These are phyloP conservation scores for Pseudohyphozyma bogoriensis DNA, from an alignment of 768 basidiomycete genomes.

Conservation along the genomic window DNA sequence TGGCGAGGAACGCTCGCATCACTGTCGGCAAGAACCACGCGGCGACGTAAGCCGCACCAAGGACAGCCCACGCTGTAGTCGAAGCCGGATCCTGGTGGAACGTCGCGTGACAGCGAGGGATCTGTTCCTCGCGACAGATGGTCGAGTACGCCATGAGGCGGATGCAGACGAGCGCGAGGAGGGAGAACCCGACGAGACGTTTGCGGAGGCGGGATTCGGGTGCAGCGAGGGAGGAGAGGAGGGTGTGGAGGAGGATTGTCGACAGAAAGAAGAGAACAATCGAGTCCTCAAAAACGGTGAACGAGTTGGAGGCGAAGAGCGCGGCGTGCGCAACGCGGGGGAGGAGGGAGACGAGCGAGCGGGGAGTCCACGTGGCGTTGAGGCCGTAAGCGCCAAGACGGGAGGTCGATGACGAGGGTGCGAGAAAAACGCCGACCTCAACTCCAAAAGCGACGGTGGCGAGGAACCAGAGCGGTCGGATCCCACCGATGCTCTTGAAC, in stretches of 20 bases:
- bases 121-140: constrained; percentile 89
- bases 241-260: constrained; percentile 48
- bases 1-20: constrained; percentile 50
- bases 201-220: constrained; percentile 58
- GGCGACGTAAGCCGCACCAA: constrained; percentile 51
- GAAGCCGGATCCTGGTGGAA: constrained; percentile 50
- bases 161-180: constrained; percentile 55
- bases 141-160: constrained; percentile 73
- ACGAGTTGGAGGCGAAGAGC: constrained; percentile 84
- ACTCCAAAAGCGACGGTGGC: constrained; percentile 10
- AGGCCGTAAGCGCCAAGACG: neutral
- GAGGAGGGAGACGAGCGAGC: constrained; percentile 33
- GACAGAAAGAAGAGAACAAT: constrained; percentile 64
- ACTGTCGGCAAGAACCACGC: constrained; percentile 52
- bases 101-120: constrained; percentile 75
- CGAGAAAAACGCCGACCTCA: constrained; percentile 9
- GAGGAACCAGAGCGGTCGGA: neutral
- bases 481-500: constrained; percentile 6
- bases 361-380: neutral
- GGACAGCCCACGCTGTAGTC: constrained; percentile 49
- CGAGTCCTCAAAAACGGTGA: constrained; percentile 94
- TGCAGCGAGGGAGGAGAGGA: constrained; percentile 56
- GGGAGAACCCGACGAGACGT: constrained; percentile 64
- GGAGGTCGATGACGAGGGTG: neutral
- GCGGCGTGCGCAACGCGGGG: constrained; percentile 57